Base-by-base conservation (phyloP, 352 stramenopile species). In the Globisporangium recalcitrans region DNA sequence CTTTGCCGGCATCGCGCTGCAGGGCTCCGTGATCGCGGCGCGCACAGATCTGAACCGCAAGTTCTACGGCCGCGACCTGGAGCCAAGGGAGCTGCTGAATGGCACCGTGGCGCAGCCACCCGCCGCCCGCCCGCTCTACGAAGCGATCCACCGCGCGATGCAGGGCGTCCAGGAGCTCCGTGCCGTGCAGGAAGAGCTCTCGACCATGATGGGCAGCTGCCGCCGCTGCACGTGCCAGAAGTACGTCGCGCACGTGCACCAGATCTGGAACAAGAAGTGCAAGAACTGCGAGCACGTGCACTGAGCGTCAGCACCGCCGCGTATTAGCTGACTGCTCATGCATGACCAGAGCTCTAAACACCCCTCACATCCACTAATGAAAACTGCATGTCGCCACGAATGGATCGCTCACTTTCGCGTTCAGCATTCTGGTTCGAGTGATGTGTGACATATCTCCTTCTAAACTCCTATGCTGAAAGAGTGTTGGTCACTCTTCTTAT, bases 11-110 rank as follows among this genome's bases (percentile, higher is more conserved):
- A 70, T 93, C 46, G 87, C 73, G 0, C 65, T 96, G 36, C 81
- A 91, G 60, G 87, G 87, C 19, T 80, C 82, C 21, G 65, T 92
- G 5, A 82, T 96, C 61, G 61, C 77, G n/a, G 77, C 74, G n/a
- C 65, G 87, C 21, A 63, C 78, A 42, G 63, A 86, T 24, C 73
- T 94, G 19, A 96, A 95, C 70, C 79, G 91, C 73, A 85, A 83
- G 42, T 93, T 94, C 69, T 96, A 96, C 66, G 82, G 82, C 19
- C 54, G 52, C 13, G 64, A 77, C 34, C 29, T 73, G 9, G 58
- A 62, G 19, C 60, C 71, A 0, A 63, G 36, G 1, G 67, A 68
- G 26, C 76, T 80, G 32, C 38, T 80, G 22, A 72, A 29, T n/a
- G 73, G 73, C 19, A 44, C 31, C 19, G 65, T 80, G 8, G 29